These are phyloP conservation scores for Loxodes magnus DNA, from an alignment of 73 alveolate species.

Conservation along the genomic window DNA sequence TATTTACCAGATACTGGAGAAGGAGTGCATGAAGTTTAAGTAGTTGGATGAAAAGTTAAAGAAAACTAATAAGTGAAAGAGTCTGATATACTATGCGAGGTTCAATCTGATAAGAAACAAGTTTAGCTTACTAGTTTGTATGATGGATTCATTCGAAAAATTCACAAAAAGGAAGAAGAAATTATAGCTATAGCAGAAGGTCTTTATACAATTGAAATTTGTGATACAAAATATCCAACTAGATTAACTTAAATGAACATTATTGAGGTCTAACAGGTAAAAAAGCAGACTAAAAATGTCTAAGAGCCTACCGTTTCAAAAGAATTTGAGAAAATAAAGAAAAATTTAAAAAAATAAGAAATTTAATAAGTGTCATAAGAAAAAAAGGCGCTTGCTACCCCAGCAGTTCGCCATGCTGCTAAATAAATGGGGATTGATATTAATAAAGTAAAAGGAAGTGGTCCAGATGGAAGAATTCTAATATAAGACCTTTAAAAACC, in stretches of 20 bases:
- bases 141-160: constrained; percentile 31
- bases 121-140: constrained; percentile 38
- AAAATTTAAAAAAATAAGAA: no score
- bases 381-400: constrained; percentile 60
- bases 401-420: constrained; percentile 64
- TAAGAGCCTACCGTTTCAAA: no score
- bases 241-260: no score
- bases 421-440: constrained; percentile 48
- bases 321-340: no score
- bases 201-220: constrained; percentile 16
- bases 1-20: constrained; percentile 51
- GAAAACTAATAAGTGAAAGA: constrained; percentile 31
- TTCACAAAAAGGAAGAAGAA: constrained; percentile 21
- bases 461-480: constrained; percentile 60
- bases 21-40: constrained; percentile 47
- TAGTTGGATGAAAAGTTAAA: constrained; percentile 40
- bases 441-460: constrained; percentile 40
- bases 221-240: neutral
- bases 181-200: constrained; percentile 27
- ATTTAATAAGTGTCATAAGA: no score
- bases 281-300: no score
- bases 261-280: no score
- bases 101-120: constrained; percentile 34
- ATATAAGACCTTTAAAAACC: constrained; percentile 44
- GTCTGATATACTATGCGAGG: constrained; percentile 45